These are phyloP conservation scores for Moesziomyces sp. DNA, from an alignment of 1,284 basidiomycete species.

Conservation along the genomic window DNA sequence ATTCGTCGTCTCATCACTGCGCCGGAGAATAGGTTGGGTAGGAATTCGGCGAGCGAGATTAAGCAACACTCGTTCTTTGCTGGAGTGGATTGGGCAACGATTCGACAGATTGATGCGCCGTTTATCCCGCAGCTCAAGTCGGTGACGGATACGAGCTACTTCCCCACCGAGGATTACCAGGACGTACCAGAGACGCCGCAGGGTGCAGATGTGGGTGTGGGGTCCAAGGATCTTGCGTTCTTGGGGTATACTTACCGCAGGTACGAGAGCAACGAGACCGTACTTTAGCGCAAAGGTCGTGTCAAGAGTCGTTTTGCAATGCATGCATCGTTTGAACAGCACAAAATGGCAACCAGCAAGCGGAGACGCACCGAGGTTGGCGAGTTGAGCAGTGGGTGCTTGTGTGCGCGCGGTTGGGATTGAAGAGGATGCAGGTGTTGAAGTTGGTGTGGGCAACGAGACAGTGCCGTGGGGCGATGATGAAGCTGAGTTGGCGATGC, in stretches of 20 bases:
- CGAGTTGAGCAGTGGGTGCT: too few species aligned
- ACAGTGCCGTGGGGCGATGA: too few species aligned
- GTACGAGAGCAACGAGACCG: conserved; percentile 63
- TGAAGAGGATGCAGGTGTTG: too few species aligned
- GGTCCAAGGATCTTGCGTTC: conserved; percentile 65
- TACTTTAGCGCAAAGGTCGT: conserved; percentile 25
- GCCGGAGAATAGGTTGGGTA: conserved; percentile 77
- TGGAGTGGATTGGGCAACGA: conserved; percentile 91
- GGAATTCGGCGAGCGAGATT: conserved; percentile 80
- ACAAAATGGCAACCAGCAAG: too few species aligned
- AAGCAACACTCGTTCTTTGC: conserved; percentile 95
- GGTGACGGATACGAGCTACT: conserved; percentile 94
- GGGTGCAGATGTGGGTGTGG: conserved; percentile 60
- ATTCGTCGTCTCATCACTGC: conserved; percentile 88
- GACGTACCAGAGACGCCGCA: conserved; percentile 75
- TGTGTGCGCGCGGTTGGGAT: too few species aligned
- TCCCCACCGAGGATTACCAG: conserved; percentile 94
- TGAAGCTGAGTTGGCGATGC: too few species aligned
- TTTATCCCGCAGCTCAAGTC: conserved; percentile 87
- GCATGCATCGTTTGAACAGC: not conserved
- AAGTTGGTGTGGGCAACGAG: too few species aligned
- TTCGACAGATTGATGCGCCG: conserved; percentile 92
- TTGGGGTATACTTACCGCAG: conserved; percentile 65
- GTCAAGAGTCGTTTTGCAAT: too few species aligned
- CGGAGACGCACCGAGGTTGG: too few species aligned